Evolutionary conservation across 1,284 basidiomycete species (phyloP), one percentile per base, ranked within the genome.

Genomic region (Pseudozyma sp.): DNA sequence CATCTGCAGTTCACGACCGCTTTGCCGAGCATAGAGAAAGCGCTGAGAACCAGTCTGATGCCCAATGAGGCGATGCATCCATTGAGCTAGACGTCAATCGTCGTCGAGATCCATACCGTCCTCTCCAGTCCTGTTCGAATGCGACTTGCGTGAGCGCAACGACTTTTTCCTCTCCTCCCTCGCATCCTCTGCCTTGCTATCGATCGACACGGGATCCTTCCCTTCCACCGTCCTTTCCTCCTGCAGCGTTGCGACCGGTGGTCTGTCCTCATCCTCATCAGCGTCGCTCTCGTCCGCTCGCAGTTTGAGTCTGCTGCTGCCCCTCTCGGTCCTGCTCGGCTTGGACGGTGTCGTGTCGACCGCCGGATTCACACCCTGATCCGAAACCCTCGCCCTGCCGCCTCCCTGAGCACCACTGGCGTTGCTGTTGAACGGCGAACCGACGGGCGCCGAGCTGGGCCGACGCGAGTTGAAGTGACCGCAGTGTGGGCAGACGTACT

Each of bases 401-500:
- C 47, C 29, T 8, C 17, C 24, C 24, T 24, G 24, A 14, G 29
- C 47, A 30, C 40, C 58, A 19, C 10, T 35, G 47, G 2, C 11
- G 43, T 33, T 62, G 52, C 34, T 55, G 45, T 66, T 62, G 52
- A 81, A 83, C 3, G 81, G 81, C 39, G 81, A 83, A 24, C 80
- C 70, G 31, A 82, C 71, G n/a, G 82, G 82, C 4, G 64, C 72
- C 7, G 66, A 75, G 14, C 81, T 83, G 2, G 82, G 81, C 14
- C 82, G 53, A 2, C 78, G 68, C 0, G 88, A 86, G 76, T 93
- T 93, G 84, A 93, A 91, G 78, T 89, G 87, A 14, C 89, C 89
- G 79, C 92, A 93, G 78, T 90, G 90, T 0, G 89, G 90, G 78
- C 92, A 93, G 47, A 89, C 85, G 77, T 92, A 93, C 85, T 92